A percentile compares a stretch with the other conserved stretches of the same genome.
Evolutionary conservation across 352 stramenopile genomes (phyloP).

Genomic region (Phytophthora meadii): DNA sequence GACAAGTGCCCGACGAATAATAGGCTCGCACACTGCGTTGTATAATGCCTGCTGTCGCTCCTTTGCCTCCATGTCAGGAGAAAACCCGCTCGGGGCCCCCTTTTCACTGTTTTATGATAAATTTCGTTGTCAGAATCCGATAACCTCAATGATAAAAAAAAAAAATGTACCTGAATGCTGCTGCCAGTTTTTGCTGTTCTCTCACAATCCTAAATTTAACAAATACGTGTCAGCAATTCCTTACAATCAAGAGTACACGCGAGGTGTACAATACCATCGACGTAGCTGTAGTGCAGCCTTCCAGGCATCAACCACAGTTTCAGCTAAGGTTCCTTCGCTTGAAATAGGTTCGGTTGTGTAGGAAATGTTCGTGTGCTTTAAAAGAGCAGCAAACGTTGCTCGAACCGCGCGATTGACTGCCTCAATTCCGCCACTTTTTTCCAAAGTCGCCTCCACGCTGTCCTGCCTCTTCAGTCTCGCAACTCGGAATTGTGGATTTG

Average conservation of each 20-base stretch:
- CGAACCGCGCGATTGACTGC: conserved; percentile 83
- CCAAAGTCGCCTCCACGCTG: conserved; percentile 81
- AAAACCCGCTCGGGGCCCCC: conserved; percentile 35
- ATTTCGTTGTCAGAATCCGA: not conserved
- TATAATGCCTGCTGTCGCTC: conserved; percentile 80
- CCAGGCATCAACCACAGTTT: conserved; percentile 79
- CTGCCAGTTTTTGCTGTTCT: conserved; percentile 87
- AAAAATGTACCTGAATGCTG: conserved; percentile 51
- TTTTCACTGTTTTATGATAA: conserved; percentile 39
- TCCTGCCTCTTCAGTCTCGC: conserved; percentile 80
- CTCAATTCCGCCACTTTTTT: conserved; percentile 88
- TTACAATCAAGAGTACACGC: not conserved
- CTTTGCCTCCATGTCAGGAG: conserved; percentile 57
- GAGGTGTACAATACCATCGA: conserved; percentile 61
- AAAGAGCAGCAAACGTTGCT: conserved; percentile 76
- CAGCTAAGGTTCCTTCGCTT: conserved; percentile 62
- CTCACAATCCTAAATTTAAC: conserved; percentile 75
- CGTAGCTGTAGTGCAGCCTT: conserved; percentile 79
- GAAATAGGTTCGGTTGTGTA: conserved; percentile 75
- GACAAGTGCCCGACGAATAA: conserved; percentile 74
- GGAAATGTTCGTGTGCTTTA: conserved; percentile 83
- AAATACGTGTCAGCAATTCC: not conserved
- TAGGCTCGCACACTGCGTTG: conserved; percentile 79
- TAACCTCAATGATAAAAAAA: not conserved
- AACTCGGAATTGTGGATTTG: conserved; percentile 70